These are phyloP conservation scores for Coemansia sp. DNA, from an alignment of 192 early-diverging fungal genomes.

Conservation along the genomic window DNA sequence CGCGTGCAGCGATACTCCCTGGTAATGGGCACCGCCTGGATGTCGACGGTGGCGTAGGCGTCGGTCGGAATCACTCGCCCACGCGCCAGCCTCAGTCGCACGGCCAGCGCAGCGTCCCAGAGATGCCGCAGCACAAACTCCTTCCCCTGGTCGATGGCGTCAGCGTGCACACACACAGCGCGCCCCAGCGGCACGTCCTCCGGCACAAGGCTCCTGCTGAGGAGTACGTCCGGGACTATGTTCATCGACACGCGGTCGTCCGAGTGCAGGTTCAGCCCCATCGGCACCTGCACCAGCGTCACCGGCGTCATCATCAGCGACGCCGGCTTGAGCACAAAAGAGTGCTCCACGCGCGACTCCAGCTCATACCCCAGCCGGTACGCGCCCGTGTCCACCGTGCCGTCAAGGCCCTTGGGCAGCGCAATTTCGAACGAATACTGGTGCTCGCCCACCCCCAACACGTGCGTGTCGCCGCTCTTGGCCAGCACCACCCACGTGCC, in stretches of 20 bases:
- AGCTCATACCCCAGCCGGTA: slow-evolving; percentile 42
- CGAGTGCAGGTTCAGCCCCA: slow-evolving; percentile 36
- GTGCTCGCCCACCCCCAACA: slow-evolving; percentile 37
- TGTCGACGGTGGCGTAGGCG: slow-evolving; percentile 21
- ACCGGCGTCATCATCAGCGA: slow-evolving; percentile 13
- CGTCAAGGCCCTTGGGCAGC: background rate
- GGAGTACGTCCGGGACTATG: background rate
- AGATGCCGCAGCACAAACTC: slow-evolving; percentile 43
- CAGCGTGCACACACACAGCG: slow-evolving; percentile 22
- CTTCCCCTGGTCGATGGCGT: slow-evolving; percentile 27
- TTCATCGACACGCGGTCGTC: slow-evolving; percentile 49
- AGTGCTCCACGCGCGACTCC: slow-evolving; percentile 43
- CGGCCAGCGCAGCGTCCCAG: slow-evolving; percentile 31
- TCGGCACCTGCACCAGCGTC: slow-evolving; percentile 42
- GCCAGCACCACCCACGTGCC: slow-evolving; percentile 16
- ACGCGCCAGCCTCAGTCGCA: slow-evolving; percentile 29
- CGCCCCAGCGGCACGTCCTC: slow-evolving; percentile 36
- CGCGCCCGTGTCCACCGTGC: slow-evolving; percentile 18
- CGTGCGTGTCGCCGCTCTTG: background rate
- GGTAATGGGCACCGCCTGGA: slow-evolving; percentile 39
- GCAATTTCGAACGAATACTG: slow-evolving; percentile 42
- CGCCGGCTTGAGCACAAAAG: slow-evolving; percentile 47
- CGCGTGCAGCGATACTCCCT: slow-evolving; percentile 23
- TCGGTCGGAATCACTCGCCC: slow-evolving; percentile 32
- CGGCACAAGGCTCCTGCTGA: background rate